Evolutionary conservation across 768 basidiomycete genomes (phyloP), one percentile per base, ranked within the genome.

Genomic region (Chalciporus chontae): DNA sequence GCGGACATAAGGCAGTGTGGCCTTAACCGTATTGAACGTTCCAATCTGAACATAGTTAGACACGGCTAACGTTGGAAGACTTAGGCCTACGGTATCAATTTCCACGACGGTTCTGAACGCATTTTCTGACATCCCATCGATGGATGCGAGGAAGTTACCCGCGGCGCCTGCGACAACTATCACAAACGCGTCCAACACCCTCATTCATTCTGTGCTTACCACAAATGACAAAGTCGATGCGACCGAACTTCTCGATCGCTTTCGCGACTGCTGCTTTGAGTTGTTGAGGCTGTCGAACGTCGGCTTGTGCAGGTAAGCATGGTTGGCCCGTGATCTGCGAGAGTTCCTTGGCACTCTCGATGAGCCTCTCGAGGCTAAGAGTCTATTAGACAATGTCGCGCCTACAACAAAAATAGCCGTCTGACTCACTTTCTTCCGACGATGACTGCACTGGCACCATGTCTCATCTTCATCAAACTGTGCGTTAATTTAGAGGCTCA

Each of bases 201-300:
- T 10, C 13, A 24, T 29, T 32, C 9, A 21, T 0, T 3, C 3
- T 7, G 32, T 10, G 70, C 76, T 50, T 67, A 89, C 93, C 93
- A 63, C 91, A 93, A 48, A 97, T 90, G 44, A 97, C 94, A 64
- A 90, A 95, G 71, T 99, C 94, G 51, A 99, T 91, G 55, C 76
- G 77, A 0, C 94, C 94, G 63, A 88, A 94, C 56, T 74, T 76
- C 53, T 83, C 79, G 15, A 94, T 78, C 1, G 89, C 80, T 63
- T 81, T 77, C 23, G 80, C 69, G 17, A 90, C 94, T 6, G 95
- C 95, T 7, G 76, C 79, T 51, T 79, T 75, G 34, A 99, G 70
- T 13, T 84, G 74, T 43, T 81, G 75, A 2, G 89, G 84, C 34
- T 88, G 73, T 41, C 94, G 76, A 8, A 99, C 95, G 61, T 98